Base-by-base conservation (phyloP, 352 stramenopile species). In the Phytophthora megakarya region DNA sequence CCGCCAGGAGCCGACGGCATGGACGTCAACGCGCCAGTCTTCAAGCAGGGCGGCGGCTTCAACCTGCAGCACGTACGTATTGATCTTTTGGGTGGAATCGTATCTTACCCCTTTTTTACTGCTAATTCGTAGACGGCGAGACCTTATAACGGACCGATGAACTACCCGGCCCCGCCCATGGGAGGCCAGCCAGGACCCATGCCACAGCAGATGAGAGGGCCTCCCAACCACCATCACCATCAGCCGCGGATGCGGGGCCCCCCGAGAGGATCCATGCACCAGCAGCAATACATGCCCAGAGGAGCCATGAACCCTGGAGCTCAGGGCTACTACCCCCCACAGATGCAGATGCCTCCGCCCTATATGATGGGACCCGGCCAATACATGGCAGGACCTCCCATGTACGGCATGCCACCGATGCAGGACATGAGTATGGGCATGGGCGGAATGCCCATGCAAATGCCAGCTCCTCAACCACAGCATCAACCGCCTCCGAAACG, bases 281-380 rank as follows among this genome's bases (percentile, higher is more conserved):
- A 84, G 37, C 70, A 80, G 42, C 67, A 74, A 22, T 80, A 72
- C 44, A 61, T 79, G 19, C 73, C 72, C 26, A 59, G 76, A 35
- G 71, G 77, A 13, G 62, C 40, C n/a, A 80, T 86, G 62, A 66
- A 76, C 58, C 30, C 72, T 35, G 30, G 61, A 58, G 62, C 47
- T 22, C 77, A 81, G 48, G 62, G 73, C 33, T 87, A 77, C 54
- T 87, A 83, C 52, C 67, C 66, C 39, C 71, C 73, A 22, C 72
- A 79, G 54, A 71, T 76, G 66, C 72, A 80, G 38, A 78, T 84
- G 32, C 69, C 67, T 2, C 71, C 73, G 3, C 61, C 61, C 5
- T 88, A 85, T 51, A 84, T 88, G 74, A 80, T 87, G 65, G 59
- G 51, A 0, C 65, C 65, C 16, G 59, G 64, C 8, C 78, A 85